phyloP scores from a whole-genome alignment of 1,284 basidiomycete species.

The Heterobasidion irregulare region DNA sequence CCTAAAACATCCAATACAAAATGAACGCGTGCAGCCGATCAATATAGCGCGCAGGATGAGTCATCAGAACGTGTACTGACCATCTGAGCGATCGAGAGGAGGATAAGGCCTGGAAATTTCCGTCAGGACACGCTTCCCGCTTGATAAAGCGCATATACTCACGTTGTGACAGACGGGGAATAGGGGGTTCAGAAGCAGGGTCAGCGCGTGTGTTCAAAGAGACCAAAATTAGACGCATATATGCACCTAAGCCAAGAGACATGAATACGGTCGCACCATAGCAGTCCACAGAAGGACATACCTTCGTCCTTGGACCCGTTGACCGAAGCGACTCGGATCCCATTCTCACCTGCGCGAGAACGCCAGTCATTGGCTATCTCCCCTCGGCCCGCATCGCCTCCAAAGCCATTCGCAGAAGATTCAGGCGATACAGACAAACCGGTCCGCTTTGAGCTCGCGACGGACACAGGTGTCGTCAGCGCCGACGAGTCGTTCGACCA shows the following conservation, averaged over 20 bases:
- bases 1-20: background rate
- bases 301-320: conserved; percentile 32
- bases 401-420: conserved; percentile 13
- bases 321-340: conserved; percentile 49
- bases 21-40: background rate
- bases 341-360: conserved; percentile 59
- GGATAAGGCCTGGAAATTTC: background rate
- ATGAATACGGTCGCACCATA: background rate
- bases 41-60: background rate
- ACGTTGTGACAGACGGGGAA: background rate
- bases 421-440: conserved; percentile 24
- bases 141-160: background rate
- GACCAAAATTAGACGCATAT: conserved; percentile 21
- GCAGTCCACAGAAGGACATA: conserved; percentile 10
- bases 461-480: conserved; percentile 43
- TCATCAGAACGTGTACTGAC: background rate
- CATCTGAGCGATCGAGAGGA: background rate
- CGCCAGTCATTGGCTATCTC: conserved; percentile 67
- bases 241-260: conserved; percentile 24
- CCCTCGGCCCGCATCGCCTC: conserved; percentile 25
- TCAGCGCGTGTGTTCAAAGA: background rate
- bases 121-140: background rate
- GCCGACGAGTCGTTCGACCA: conserved; percentile 46
- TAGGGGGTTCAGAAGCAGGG: background rate
- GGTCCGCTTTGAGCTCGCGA: conserved; percentile 28